Evolutionary conservation across 257 asterid species (phyloP).

Genomic region (Osmanthus fragrans): DNA sequence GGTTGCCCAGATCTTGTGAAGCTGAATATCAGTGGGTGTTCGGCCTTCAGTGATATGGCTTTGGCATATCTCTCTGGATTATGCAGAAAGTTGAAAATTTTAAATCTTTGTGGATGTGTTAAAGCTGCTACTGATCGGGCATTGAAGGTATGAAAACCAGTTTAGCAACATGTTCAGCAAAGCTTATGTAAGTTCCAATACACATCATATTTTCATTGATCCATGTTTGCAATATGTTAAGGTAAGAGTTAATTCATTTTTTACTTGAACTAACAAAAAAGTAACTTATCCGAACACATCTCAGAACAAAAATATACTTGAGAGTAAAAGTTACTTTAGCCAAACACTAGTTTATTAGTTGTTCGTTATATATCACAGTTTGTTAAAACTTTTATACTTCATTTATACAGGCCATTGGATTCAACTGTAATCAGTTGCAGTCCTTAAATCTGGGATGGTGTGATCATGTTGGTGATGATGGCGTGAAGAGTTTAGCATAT

Average conservation of each 20-base stretch:
- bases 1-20: too few species aligned
- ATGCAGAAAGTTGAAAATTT: too few species aligned
- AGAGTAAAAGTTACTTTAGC: background rate
- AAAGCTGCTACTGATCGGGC: too few species aligned
- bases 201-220: background rate
- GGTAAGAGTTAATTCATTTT: too few species aligned
- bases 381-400: background rate
- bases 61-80: too few species aligned
- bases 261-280: too few species aligned
- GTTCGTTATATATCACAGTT: background rate
- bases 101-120: too few species aligned
- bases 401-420: conserved; percentile 73
- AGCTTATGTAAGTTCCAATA: too few species aligned
- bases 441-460: conserved; percentile 91
- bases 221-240: too few species aligned
- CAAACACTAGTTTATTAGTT: background rate
- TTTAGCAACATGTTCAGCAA: background rate
- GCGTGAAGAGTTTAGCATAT: conserved; percentile 94
- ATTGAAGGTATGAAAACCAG: background rate
- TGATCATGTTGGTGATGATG: conserved; percentile 78
- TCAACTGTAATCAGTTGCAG: conserved; percentile 79
- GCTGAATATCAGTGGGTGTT: too few species aligned
- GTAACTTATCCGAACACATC: background rate
- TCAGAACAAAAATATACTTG: background rate
- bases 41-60: too few species aligned